phyloP scores from a whole-genome alignment of 352 stramenopile genomes.

The Phytophthora tubulina region DNA sequence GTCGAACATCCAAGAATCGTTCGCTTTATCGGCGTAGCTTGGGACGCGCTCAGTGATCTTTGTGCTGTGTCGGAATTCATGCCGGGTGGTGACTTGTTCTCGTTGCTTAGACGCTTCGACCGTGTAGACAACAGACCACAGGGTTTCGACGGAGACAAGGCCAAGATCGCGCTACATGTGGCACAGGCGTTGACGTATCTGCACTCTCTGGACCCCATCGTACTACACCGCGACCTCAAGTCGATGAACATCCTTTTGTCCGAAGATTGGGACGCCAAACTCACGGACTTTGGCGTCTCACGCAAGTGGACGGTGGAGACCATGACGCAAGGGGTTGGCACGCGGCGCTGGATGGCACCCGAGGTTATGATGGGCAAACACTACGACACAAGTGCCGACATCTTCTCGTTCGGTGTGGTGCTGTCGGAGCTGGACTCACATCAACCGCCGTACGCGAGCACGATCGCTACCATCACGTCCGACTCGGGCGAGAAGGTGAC shows the following conservation, averaged over 20 bases:
- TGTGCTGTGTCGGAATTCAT: constrained; percentile 69
- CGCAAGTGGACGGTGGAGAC: constrained; percentile 51
- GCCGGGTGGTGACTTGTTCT: constrained; percentile 54
- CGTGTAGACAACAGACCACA: constrained; percentile 35
- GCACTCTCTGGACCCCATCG: constrained; percentile 51
- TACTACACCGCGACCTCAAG: constrained; percentile 69
- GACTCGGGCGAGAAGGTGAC: constrained; percentile 38
- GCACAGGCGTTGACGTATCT: constrained; percentile 61
- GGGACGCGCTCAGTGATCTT: constrained; percentile 57
- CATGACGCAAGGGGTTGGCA: constrained; percentile 56
- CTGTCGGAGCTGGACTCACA: constrained; percentile 51
- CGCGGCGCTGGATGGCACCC: constrained; percentile 57
- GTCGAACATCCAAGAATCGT: constrained; percentile 71
- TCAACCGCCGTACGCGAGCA: constrained; percentile 42
- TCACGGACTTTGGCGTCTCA: constrained; percentile 69
- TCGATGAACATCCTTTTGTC: constrained; percentile 68
- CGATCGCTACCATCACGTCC: constrained; percentile 36
- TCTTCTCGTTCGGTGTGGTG: constrained; percentile 58
- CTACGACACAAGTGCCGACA: constrained; percentile 56
- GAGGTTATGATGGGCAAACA: constrained; percentile 62
- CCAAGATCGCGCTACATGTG: constrained; percentile 52
- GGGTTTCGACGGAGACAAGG: constrained; percentile 56
- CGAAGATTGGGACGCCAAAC: constrained; percentile 45
- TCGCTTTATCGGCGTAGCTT: constrained; percentile 65
- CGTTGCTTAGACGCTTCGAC: constrained; percentile 48